Evolutionary conservation across 202 grass and related monocot genomes (phyloP).

Genomic region (Bolboschoenoplectus hybrid): DNA sequence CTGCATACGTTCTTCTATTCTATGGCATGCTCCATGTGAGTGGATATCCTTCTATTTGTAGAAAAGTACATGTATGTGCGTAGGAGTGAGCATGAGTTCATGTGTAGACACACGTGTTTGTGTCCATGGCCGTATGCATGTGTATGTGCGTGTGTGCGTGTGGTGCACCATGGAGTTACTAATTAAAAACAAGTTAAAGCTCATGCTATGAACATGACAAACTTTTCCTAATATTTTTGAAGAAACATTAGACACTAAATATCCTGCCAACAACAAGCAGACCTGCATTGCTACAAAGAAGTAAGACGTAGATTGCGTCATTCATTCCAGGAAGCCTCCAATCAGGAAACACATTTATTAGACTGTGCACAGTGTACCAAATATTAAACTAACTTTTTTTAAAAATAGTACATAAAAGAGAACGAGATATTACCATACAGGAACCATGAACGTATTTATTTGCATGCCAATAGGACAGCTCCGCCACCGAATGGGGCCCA

Average conservation of each 20-base stretch:
- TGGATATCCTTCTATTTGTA: conserved; percentile 17
- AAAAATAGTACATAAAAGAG: neutral
- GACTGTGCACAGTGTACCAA: neutral
- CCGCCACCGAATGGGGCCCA: conserved; percentile 85
- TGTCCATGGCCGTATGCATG: neutral
- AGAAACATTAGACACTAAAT: neutral
- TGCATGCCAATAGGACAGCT: conserved; percentile 94
- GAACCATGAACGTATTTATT: conserved; percentile 88
- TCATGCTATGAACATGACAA: neutral
- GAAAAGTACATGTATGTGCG: conserved; percentile 13
- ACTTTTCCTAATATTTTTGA: neutral
- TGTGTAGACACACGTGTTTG: neutral
- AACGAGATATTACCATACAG: conserved; percentile 67
- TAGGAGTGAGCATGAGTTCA: conserved; percentile 2
- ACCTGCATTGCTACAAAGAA: neutral
- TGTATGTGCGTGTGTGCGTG: neutral
- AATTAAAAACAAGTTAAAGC: neutral
- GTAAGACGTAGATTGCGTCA: neutral
- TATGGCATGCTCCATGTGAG: neutral
- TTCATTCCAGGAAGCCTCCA: neutral
- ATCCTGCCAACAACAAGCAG: neutral
- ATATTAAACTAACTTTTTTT: neutral
- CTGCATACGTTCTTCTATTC: neutral
- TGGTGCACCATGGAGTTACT: neutral
- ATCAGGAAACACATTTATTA: neutral